Conservation (phyloP, 768 basidiomycete species). For the Termitomyces sp. region DNA sequence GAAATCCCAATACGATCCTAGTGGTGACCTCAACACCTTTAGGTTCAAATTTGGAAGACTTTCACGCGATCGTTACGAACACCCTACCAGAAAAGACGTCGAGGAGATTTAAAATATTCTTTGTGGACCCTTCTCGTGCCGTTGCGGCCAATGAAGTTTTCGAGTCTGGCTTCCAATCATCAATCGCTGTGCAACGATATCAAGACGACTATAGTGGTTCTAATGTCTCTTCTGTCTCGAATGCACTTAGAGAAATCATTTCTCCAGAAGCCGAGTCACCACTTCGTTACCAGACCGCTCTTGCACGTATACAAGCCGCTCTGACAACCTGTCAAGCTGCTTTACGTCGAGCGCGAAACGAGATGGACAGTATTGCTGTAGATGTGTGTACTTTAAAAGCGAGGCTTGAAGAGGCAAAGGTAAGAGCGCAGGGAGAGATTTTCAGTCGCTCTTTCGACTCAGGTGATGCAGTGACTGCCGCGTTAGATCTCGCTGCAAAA, state of each 20-base stretch:
- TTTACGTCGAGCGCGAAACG: conserved; percentile 23
- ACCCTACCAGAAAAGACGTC: conserved; percentile 14
- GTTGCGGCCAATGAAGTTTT: conserved; percentile 45
- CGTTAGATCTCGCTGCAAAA: conserved; percentile 29
- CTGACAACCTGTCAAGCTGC: conserved; percentile 29
- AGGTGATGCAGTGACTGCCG: conserved; percentile 26
- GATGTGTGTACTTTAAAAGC: conserved; percentile 31
- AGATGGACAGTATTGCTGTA: conserved; percentile 28
- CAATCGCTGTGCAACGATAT: conserved; percentile 53
- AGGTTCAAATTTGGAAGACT: conserved; percentile 10
- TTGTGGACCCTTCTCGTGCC: conserved; percentile 57
- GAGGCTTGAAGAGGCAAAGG: conserved; percentile 32
- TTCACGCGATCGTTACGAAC: conserved; percentile 1
- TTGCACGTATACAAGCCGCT: conserved; percentile 33
- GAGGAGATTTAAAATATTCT: conserved; percentile 27
- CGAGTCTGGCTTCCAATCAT: conserved; percentile 36
- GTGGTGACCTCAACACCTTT: conserved; percentile 30
- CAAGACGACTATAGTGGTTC: conserved; percentile 60
- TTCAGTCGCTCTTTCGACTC: conserved; percentile 23
- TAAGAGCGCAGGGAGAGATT: conserved; percentile 28
- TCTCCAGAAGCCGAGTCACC: conserved; percentile 10
- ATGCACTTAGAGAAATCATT: conserved; percentile 27
- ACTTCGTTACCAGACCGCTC: conserved; percentile 31
- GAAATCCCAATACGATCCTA: conserved; percentile 38
- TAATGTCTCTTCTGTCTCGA: conserved; percentile 43